These are phyloP conservation scores for Diospyros kaki DNA, from an alignment of 148 eudicot genomes.

Conservation along the genomic window DNA sequence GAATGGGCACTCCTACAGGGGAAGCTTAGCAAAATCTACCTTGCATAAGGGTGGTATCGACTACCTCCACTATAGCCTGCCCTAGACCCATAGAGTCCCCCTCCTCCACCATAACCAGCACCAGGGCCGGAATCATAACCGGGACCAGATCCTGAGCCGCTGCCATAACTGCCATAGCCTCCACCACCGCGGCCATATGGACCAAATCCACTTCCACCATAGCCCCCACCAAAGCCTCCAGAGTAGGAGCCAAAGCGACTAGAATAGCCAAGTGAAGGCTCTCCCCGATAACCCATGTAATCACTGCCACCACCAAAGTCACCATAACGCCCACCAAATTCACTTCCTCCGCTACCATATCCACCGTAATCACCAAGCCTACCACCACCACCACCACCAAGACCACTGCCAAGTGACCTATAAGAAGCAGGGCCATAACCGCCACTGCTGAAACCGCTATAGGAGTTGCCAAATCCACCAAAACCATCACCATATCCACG, in stretches of 20 bases:
- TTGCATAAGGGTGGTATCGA: conserved; percentile 33
- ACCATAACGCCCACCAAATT: conserved; percentile 23
- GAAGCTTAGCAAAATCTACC: conserved; percentile 24
- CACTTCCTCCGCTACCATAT: conserved; percentile 26
- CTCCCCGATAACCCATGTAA: conserved; percentile 29
- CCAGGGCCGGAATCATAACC: conserved; percentile 27
- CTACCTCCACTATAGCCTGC: conserved; percentile 33
- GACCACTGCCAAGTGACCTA: conserved; percentile 10
- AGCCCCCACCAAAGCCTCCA: conserved; percentile 29
- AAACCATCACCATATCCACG: conserved; percentile 22
- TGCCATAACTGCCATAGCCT: conserved; percentile 28
- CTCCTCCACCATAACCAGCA: conserved; percentile 29
- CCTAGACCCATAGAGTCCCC: conserved; percentile 30
- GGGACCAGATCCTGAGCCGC: conserved; percentile 23
- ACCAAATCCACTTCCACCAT: conserved; percentile 27
- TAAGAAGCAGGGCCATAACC: conserved; percentile 30
- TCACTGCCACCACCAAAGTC: conserved; percentile 28
- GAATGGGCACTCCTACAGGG: conserved; percentile 12
- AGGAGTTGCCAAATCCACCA: conserved; percentile 29
- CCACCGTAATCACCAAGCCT: conserved; percentile 30
- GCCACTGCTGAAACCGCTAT: conserved; percentile 19
- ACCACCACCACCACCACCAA: conserved; percentile 18
- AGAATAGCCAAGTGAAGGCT: conserved; percentile 32
- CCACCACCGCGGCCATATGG: conserved; percentile 30
- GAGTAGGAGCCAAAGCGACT: conserved; percentile 30